Base-by-base conservation (phyloP, 2,329 filamentous ascomycete species). In the Exophiala oligosperma region DNA sequence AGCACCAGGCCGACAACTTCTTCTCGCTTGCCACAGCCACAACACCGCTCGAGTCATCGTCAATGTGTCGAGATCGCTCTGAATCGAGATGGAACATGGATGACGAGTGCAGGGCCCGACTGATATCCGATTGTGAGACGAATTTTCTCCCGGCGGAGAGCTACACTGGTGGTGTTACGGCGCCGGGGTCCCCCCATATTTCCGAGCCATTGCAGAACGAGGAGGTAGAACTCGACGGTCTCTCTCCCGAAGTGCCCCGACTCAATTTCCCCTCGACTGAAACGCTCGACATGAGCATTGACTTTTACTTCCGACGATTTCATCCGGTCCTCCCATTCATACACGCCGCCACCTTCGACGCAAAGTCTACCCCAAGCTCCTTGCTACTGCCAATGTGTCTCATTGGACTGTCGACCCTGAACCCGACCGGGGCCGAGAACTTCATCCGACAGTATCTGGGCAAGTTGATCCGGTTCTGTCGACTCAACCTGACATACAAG, bases 81-180 rank as follows among this genome's bases (percentile, higher is more conserved):
- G 7, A 21, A 23, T 58, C 55, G 4, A 54, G 55, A 35, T 58
- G 49, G 49, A 58, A 58, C 40, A 58, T 58, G 49, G 55, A 58
- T 17, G 50, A 41, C 14, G 50, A 44, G 6, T 58, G 55, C 37
- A 51, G 55, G 12, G 49, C 29, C 2, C 44, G 55, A 11, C 55
- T 58, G n/a, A 49, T 58, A 43, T 41, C 43, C n/a, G 49, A 53
- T 40, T 53, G 50, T 24, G 43, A 53, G 5, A 49, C n/a, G 14
- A 41, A 28, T 29, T 37, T 56, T 24, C 51, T 50, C 26, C 44
- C 35, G 6, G 56, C 44, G 1, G 51, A 59, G 40, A 44, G 14
- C 8, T 54, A 59, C 24, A 32, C 56, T 28, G 46, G 38, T 9
- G 35, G 46, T 23, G 26, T 54, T n/a, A 52, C 54, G 5, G 54